phyloP scores from a whole-genome alignment of 1,284 basidiomycete species.

The Ganoderma sp. region DNA sequence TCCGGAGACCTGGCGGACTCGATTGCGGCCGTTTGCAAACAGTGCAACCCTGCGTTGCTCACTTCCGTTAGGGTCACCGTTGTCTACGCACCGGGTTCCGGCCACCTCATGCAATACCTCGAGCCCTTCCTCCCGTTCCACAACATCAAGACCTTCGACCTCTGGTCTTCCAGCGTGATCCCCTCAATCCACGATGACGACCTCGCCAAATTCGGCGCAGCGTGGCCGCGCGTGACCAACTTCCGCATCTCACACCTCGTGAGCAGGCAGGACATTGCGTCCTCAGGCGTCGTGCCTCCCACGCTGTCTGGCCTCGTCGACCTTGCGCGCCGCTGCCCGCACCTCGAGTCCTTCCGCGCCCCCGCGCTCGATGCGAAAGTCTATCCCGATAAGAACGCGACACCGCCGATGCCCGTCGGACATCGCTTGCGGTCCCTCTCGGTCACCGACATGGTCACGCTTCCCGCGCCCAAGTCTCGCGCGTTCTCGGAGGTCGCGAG shows the following conservation, averaged over 20 bases:
- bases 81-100: neutral
- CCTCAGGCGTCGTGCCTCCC: neutral
- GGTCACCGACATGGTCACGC: neutral
- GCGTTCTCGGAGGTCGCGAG: neutral
- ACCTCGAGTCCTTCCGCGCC: neutral
- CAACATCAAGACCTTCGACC: neutral
- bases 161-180: neutral
- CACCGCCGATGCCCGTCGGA: neutral
- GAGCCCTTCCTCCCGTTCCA: neutral
- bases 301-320: neutral
- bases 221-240: neutral
- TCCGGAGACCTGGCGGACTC: no score
- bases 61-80: neutral
- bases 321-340: neutral
- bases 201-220: neutral
- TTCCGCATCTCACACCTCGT: neutral
- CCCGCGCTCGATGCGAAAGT: neutral
- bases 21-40: no score
- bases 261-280: no score
- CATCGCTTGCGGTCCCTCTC: neutral
- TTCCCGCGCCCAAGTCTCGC: neutral
- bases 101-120: neutral
- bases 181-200: neutral
- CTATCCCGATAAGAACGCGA: neutral
- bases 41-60: neutral